phyloP scores from a whole-genome alignment of 2,329 filamentous ascomycete genomes.

The Sarocladiaceae sp. region DNA sequence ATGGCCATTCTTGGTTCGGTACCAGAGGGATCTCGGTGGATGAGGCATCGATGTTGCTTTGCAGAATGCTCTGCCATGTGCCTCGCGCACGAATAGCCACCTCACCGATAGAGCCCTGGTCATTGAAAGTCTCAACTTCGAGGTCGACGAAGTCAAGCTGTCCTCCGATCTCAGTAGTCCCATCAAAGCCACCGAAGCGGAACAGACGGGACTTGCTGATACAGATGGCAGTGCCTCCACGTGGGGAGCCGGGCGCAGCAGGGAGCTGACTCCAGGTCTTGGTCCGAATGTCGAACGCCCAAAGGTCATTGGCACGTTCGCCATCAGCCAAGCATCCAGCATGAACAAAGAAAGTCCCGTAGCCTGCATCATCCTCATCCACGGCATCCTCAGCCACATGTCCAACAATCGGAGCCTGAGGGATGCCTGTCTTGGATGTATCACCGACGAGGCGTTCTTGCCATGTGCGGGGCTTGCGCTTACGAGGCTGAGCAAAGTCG shows the following conservation, averaged over 20 bases:
- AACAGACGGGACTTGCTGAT: conserved; percentile 62
- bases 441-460: conserved; percentile 53
- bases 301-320: conserved; percentile 62
- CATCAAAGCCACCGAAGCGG: conserved; percentile 79
- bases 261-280: conserved; percentile 65
- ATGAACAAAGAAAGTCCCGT: conserved; percentile 70
- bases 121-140: conserved; percentile 51
- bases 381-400: conserved; percentile 53
- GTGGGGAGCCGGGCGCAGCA: conserved; percentile 60
- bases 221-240: conserved; percentile 66
- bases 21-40: conserved; percentile 31
- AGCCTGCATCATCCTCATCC: conserved; percentile 57
- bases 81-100: conserved; percentile 45
- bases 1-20: conserved; percentile 41
- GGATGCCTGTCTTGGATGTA: conserved; percentile 48
- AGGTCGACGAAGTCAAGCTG: conserved; percentile 63
- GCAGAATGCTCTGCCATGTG: conserved; percentile 49
- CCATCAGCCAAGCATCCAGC: conserved; percentile 66
- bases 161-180: conserved; percentile 64
- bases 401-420: conserved; percentile 56
- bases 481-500: conserved; percentile 35
- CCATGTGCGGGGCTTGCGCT: conserved; percentile 39
- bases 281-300: conserved; percentile 68
- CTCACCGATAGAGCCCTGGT: conserved; percentile 43
- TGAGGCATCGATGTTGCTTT: conserved; percentile 28